Base-by-base conservation (phyloP, 2,329 filamentous ascomycete species). In the Scorias spongiosa region DNA sequence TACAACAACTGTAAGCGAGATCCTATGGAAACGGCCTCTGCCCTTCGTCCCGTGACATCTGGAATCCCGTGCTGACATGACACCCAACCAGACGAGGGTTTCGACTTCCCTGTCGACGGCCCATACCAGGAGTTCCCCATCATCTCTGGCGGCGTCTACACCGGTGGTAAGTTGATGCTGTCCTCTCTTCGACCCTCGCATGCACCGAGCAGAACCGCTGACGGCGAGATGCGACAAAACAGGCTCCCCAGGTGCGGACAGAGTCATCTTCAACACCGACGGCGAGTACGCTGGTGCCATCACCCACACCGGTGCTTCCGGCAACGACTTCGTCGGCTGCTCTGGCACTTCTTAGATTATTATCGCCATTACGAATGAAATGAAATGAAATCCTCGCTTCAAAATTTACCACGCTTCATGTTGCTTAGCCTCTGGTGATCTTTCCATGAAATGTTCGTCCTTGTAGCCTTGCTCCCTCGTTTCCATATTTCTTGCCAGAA, bases 291-390 rank as follows among this genome's bases (percentile, higher is more conserved):
- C 77, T 11, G 80, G 78, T 32, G 65, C 72, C 26, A 81, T 84
- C 49, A 84, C 81, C 0, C 81, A 84, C 55, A 81, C 76, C 17
- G 80, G 80, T 26, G 80, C 80, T 14, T 75, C 70, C 42, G 77
- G 77, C 7, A 78, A 83, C 58, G 67, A 72, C 61, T 84, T 84
- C 61, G 76, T 84, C 44, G 71, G 67, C n/a, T 84, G 80, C 58
- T 57, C 57, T 37, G 64, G 65, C 28, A 63, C 60, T 39, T 54
- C 46, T 9, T 62, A 57, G 47, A 47, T 9, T 36, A 36, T 36
- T 3, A 36, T 36, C 15, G 15, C 32, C 12, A 4, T 12, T 36
- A 36, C 9, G 15, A 36, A 36, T 36, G 32, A 36, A 36, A 32
- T 32, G n/a, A 32, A 32, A 15, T 36, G 12, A 12, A 36, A 36